Conservation (phyloP, 805 yeast genomes). For the Candida xyloterini region DNA sequence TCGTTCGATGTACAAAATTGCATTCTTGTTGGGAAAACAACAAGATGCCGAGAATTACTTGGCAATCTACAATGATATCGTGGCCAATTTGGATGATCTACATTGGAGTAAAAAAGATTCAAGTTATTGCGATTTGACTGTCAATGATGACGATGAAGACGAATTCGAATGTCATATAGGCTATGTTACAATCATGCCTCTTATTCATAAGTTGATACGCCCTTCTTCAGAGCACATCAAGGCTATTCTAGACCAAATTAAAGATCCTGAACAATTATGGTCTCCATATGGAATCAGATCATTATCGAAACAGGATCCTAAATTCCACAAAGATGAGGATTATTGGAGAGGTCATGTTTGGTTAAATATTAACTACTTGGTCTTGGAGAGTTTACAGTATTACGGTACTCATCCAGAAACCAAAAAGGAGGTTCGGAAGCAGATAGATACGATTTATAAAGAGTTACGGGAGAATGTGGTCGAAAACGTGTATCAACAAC, state of each 20-base stretch:
- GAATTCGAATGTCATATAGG: constrained; percentile 82
- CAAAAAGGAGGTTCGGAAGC: constrained; percentile 30
- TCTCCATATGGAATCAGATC: constrained; percentile 77
- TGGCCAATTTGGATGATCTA: constrained; percentile 61
- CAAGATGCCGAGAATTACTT: constrained; percentile 59
- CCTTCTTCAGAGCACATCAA: constrained; percentile 44
- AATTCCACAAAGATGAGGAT: constrained; percentile 76
- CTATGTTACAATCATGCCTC: constrained; percentile 83
- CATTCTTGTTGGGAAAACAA: constrained; percentile 53
- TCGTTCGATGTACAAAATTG: constrained; percentile 70
- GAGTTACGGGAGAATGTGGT: constrained; percentile 66
- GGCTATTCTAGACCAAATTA: constrained; percentile 52
- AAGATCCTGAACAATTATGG: constrained; percentile 76
- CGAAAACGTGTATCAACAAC: constrained; percentile 61
- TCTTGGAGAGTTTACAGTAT: constrained; percentile 63
- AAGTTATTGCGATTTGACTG: constrained; percentile 79
- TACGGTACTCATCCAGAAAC: constrained; percentile 42
- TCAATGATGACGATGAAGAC: constrained; percentile 69
- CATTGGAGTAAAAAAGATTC: constrained; percentile 75
- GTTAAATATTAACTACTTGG: constrained; percentile 85
- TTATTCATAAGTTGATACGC: constrained; percentile 64
- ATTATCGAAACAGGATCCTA: constrained; percentile 61
- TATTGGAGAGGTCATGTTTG: constrained; percentile 97
- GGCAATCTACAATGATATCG: constrained; percentile 52
- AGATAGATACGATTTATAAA: constrained; percentile 50